These are phyloP conservation scores for Chenopodium berlandieri DNA, from an alignment of 148 eudicot species.

Conservation along the genomic window DNA sequence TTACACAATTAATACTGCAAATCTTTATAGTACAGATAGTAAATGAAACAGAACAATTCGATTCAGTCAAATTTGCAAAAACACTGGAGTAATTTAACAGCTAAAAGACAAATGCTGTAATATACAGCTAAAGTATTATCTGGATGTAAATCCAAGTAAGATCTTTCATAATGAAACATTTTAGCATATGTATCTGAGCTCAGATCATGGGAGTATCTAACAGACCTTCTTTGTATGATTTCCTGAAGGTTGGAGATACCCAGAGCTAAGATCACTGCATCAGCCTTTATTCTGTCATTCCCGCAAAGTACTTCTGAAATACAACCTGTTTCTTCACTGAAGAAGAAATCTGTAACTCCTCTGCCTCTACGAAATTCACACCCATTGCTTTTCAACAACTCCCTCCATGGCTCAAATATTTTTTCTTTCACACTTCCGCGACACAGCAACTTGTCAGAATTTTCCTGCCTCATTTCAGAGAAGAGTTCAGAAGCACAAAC, in stretches of 20 bases:
- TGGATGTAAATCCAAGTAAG: no score
- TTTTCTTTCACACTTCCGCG: slow-evolving; percentile 62
- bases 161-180: no score
- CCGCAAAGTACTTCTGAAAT: slow-evolving; percentile 66
- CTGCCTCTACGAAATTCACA: slow-evolving; percentile 69
- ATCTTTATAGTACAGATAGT: background rate
- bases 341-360: slow-evolving; percentile 59
- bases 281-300: slow-evolving; percentile 75
- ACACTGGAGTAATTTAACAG: background rate
- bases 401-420: slow-evolving; percentile 73
- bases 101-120: background rate
- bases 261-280: slow-evolving; percentile 69
- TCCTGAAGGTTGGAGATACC: slow-evolving; percentile 67
- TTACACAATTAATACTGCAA: slow-evolving; percentile 5
- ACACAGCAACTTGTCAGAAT: slow-evolving; percentile 55
- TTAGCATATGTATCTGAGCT: background rate
- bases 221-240: slow-evolving; percentile 53
- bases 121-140: background rate
- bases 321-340: slow-evolving; percentile 55
- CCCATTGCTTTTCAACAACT: slow-evolving; percentile 47
- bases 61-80: background rate
- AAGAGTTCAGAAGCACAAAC: background rate
- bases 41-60: background rate
- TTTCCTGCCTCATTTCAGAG: slow-evolving; percentile 38
- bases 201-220: background rate